Evolutionary conservation across 345 rosid species (phyloP), one percentile per base, ranked within the genome.

Genomic region (Linum tenue): DNA sequence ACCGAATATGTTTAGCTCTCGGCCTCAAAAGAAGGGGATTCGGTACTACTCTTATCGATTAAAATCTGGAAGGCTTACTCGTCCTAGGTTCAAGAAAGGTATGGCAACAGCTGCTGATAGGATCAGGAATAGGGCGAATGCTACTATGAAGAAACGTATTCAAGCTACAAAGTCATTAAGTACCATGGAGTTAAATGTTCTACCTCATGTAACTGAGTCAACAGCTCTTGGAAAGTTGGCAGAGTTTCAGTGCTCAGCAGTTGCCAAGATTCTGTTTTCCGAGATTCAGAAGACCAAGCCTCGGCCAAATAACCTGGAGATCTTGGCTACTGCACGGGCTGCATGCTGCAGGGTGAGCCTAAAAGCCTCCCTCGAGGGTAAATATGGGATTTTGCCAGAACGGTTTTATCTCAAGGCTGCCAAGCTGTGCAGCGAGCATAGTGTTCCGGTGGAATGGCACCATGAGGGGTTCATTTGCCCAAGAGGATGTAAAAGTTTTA

Each of bases 51-150:
- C 97, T 39, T 85, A 85, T 77, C 84, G 77, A 73, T 73, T 86
- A 77, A 94, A 94, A 76, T 86, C 97, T 64, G 97, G 97, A 71
- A 89, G 97, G 78, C 89, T 87, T 68, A 91, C 85, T 71, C 97
- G 75, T 72, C 96, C 98, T 36, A 80, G 82, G 60, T 87, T 87
- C 68, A 91, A 95, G 84, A 95, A 87, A 77, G 86, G 85, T 75
- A 83, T 83, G 60, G 99, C 88, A 60, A 83, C 87, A 35, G 84
- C 80, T 59, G 82, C 99, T 17, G 85, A 84, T 64, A 81, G 91
- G 81, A 87, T 86, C 56, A 79, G 89, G 80, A 87, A 85, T 76
- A 65, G 90, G 68, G 87, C 77, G 59, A 74, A 77, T 76, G 79
- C 81, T 43, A 79, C 78, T 71, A 75, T 87, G 82, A 91, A 87